Evolutionary conservation across 345 rosid genomes (phyloP).

Genomic region (Lepidium africanum): DNA sequence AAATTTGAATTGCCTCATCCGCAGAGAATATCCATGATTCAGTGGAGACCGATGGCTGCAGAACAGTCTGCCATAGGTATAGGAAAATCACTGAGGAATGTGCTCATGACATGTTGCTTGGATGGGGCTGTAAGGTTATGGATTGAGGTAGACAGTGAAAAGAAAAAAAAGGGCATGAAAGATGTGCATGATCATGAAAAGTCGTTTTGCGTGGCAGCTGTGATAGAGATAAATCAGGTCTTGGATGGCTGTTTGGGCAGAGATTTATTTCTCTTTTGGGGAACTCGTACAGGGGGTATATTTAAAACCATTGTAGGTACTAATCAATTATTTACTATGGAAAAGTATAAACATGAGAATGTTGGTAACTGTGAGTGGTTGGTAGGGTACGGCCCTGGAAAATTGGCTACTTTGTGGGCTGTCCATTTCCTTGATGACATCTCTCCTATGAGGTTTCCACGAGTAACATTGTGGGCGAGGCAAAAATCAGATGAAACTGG

Average conservation of each 20-base stretch:
- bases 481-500: conserved; percentile 40
- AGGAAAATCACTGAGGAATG: conserved; percentile 35
- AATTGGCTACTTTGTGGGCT: conserved; percentile 64
- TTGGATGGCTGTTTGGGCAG: conserved; percentile 49
- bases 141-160: conserved; percentile 66
- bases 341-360: conserved; percentile 32
- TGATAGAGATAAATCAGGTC: conserved; percentile 62
- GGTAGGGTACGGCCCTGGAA: conserved; percentile 78
- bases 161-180: conserved; percentile 42
- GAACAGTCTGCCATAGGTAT: conserved; percentile 29
- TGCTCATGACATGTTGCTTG: conserved; percentile 75
- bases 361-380: conserved; percentile 77
- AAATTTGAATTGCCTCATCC: conserved; percentile 58
- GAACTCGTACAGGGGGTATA: conserved; percentile 45
- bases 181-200: conserved; percentile 39
- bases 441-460: conserved; percentile 73
- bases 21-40: conserved; percentile 62
- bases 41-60: conserved; percentile 67
- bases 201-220: conserved; percentile 62
- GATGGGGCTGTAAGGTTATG: conserved; percentile 90
- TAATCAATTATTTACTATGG: conserved; percentile 29
- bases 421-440: conserved; percentile 82
- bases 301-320: conserved; percentile 39
- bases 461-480: conserved; percentile 53
- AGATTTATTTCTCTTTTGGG: conserved; percentile 60